phyloP scores from a whole-genome alignment of 2,329 filamentous ascomycete genomes.

The Epichloe sp. region DNA sequence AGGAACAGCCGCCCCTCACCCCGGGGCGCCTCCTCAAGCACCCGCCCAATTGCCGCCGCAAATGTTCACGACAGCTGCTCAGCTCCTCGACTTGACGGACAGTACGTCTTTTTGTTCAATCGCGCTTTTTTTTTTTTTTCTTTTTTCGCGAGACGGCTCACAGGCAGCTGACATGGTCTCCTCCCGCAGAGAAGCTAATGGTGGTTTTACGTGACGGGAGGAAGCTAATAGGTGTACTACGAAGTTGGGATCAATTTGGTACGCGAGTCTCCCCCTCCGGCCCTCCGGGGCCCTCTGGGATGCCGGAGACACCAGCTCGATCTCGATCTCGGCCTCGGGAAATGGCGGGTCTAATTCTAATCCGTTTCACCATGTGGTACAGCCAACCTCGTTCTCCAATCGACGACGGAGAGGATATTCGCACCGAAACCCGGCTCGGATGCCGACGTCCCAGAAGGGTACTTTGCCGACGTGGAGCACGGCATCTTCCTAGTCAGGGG shows the following conservation, averaged over 20 bases:
- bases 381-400: slow-evolving; percentile 93
- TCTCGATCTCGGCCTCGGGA: too few species aligned
- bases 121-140: background rate
- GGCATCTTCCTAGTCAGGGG: slow-evolving; percentile 88
- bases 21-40: slow-evolving; percentile 23
- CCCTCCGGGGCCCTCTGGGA: too few species aligned
- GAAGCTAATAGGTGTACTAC: slow-evolving; percentile 82
- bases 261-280: background rate
- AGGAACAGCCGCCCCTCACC: slow-evolving; percentile 16
- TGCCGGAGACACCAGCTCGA: too few species aligned
- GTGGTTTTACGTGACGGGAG: slow-evolving; percentile 83
- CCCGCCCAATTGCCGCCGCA: slow-evolving; percentile 66
- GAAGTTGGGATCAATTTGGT: slow-evolving; percentile 99
- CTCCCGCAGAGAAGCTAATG: slow-evolving; percentile 75
- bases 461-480: slow-evolving; percentile 75
- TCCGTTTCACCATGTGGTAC: slow-evolving; percentile 1
- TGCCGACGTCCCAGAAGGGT: slow-evolving; percentile 22
- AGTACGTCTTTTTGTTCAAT: slow-evolving; percentile 47
- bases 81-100: slow-evolving; percentile 90
- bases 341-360: too few species aligned
- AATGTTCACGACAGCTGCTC: slow-evolving; percentile 97
- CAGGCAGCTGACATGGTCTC: slow-evolving; percentile 15
- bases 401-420: slow-evolving; percentile 82
- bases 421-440: slow-evolving; percentile 34
- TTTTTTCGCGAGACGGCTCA: background rate